Base-by-base conservation (phyloP, 192 early-diverging fungal genomes). In the Podila minutissima region DNA sequence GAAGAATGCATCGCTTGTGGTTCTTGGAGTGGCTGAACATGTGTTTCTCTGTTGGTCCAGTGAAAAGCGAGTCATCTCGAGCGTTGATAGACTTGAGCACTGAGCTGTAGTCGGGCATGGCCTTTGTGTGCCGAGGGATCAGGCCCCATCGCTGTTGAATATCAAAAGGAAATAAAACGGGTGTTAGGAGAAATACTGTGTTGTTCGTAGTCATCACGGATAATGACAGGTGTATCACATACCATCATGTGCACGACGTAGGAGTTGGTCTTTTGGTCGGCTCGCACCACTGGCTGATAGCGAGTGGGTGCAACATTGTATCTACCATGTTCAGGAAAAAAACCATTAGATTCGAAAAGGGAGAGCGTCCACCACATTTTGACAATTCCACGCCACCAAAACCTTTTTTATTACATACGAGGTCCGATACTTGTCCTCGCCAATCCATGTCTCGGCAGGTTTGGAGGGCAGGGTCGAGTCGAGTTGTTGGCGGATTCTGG, bases 21-120 rank as follows among this genome's bases (percentile, higher is more conserved):
- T 86, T 84, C 50, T 86, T 89, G 7, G 82, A 77, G n/a, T 74
- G 61, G n/a, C 33, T 75, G 66, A 86, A 89, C 82, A 90, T 85
- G 31, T 81, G 35, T 49, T 86, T 88, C 24, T 74, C 76, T 32
- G 64, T 75, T 13, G 75, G 67, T 15, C 77, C 77, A 35, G 55
- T 69, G 37, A 66, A 71, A 11, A 90, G 72, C 2, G 88, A 86
- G 26, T 90, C 88, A 41, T 88, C 86, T 55, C 88, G 74, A 1
- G 85, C 88, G 73, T 90, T 90, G 50, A 88, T 89, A 1, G 85
- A 85, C 71, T 85, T 73, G 0, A 74, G 41, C 1, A 77, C 65
- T 13, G 71, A 69, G n/a, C 38, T 65, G 67, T 81, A 82, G 12
- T 87, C 78, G 2, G 87, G 84, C 38, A 72, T 74, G 3, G 37